phyloP scores from a whole-genome alignment of 306 rosid species.

The Quercus gilva region DNA sequence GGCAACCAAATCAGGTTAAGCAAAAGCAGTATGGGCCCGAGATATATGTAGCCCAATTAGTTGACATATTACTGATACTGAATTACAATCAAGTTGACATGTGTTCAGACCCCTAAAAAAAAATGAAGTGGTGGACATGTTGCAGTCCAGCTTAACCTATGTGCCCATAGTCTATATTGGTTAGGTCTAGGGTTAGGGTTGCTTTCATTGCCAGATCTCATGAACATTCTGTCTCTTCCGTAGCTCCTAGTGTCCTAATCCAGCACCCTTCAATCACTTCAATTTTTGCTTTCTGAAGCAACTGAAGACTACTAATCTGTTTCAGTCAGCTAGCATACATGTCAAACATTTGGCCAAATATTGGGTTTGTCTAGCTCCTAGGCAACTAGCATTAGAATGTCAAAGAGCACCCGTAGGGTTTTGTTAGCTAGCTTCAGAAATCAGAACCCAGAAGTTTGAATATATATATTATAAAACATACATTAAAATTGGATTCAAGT shows the following conservation, averaged over 20 bases:
- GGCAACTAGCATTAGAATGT: slow-evolving; percentile 37
- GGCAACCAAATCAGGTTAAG: slow-evolving; percentile 25
- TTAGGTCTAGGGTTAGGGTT: slow-evolving; percentile 20
- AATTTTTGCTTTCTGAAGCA: slow-evolving; percentile 43
- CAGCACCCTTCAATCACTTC: slow-evolving; percentile 25
- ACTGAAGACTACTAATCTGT: slow-evolving; percentile 39
- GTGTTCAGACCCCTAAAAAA: not conserved
- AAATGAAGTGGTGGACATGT: slow-evolving; percentile 5
- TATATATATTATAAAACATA: not conserved
- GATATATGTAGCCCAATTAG: slow-evolving; percentile 28
- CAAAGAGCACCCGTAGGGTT: slow-evolving; percentile 31
- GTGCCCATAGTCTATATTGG: slow-evolving; percentile 10
- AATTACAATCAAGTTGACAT: slow-evolving; percentile 20
- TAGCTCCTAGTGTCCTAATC: slow-evolving; percentile 25
- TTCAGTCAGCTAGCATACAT: slow-evolving; percentile 11
- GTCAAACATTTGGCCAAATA: slow-evolving; percentile 38
- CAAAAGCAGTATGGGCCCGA: slow-evolving; percentile 24
- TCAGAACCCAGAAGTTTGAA: not conserved
- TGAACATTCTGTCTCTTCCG: slow-evolving; percentile 37
- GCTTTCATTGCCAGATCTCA: slow-evolving; percentile 30
- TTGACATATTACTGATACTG: slow-evolving; percentile 23
- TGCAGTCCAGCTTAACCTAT: slow-evolving; percentile 40
- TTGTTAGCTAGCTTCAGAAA: slow-evolving; percentile 34
- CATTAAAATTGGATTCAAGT: not conserved
- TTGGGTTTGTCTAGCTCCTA: slow-evolving; percentile 34